A percentile compares a stretch with the other conserved stretches of the same genome.
Evolutionary conservation across 352 stramenopile genomes (phyloP).

Genomic region (Phytophthora cryptogea): DNA sequence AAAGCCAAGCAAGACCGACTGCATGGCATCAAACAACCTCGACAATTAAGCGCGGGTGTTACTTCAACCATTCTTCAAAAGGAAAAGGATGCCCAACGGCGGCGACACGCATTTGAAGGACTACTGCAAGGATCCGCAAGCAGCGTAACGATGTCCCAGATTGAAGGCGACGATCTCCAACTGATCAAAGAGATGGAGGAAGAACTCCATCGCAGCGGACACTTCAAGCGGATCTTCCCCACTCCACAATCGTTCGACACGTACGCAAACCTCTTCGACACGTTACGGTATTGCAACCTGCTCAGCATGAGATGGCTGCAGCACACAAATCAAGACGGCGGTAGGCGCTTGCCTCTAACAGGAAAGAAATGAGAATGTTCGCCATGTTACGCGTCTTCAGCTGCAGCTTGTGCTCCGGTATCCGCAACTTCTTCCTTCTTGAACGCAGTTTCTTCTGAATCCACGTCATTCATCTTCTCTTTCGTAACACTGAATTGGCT

Average conservation of each 20-base stretch:
- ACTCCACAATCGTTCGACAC: constrained; percentile 52
- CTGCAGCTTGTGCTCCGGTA: constrained; percentile 1
- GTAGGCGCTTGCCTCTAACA: constrained; percentile 28
- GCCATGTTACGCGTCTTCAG: constrained; percentile 16
- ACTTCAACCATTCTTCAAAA: constrained; percentile 18
- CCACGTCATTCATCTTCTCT: constrained; percentile 4
- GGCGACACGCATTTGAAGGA: constrained; percentile 42
- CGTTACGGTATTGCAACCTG: constrained; percentile 53
- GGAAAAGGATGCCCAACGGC: constrained; percentile 20
- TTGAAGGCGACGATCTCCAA: constrained; percentile 59
- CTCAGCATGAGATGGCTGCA: constrained; percentile 67
- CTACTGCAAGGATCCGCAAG: constrained; percentile 31
- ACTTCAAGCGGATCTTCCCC: constrained; percentile 82
- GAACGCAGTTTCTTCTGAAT: not conserved
- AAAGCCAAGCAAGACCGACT: constrained; percentile 56
- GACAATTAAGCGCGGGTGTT: not conserved
- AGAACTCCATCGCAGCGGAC: constrained; percentile 58
- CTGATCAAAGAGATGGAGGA: constrained; percentile 67
- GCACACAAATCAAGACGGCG: constrained; percentile 27
- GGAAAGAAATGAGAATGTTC: constrained; percentile 46
- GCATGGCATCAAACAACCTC: constrained; percentile 39
- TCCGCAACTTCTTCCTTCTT: constrained; percentile 5
- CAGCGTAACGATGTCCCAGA: constrained; percentile 31
- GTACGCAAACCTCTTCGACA: constrained; percentile 65
- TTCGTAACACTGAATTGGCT: constrained; percentile 27